Evolutionary conservation across 73 alveolate species (phyloP), one percentile per base, ranked within the genome.

Genomic region (Blepharisma japonicum): DNA sequence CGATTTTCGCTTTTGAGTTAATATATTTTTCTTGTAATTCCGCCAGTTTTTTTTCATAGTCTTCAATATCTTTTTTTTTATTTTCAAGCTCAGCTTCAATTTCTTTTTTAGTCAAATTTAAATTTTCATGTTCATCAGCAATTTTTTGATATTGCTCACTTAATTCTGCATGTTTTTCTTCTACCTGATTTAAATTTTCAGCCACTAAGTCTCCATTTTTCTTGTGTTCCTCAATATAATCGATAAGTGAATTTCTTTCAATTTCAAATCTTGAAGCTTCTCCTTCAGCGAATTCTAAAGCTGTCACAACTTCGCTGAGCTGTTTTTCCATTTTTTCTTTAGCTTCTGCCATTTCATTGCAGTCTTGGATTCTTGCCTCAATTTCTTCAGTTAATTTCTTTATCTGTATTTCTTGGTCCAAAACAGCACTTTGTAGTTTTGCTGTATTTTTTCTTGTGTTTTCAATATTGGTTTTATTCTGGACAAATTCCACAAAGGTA

Each of bases 221-320:
- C n/a, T n/a, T 25, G 14, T 61, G 74, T 2, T n/a, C 46, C 5
- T 61, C 74, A 25, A 25, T 39, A 25, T 20, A 61, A 25, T 61
- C 74, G 4, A 61, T 61, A 8, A 61, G 23, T 8, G 14, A 14
- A 14, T n/a, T 25, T 61, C 27, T 70, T 70, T 70, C 80, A 9
- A 14, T 45, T 70, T 70, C 80, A 70, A 70, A 54, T 18, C 27
- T 70, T 25, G n/a, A n/a, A 4, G 27, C 80, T 70, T 70, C 56
- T n/a, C 27, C 66, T 70, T 70, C 68, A 2, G 80, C 80, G 32
- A 39, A 70, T 4, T 39, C 32, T 14, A 70, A 20, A 9, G 80
- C 80, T 70, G 11, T 45, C n/a, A 45, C 68, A 14, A 21, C 80
- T 45, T 70, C 32, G 4, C 20, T 18, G 14, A 70, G 61, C 4